These are phyloP conservation scores for Sarocladium brachiariae DNA, from an alignment of 2,329 filamentous ascomycete species.

Conservation along the genomic window DNA sequence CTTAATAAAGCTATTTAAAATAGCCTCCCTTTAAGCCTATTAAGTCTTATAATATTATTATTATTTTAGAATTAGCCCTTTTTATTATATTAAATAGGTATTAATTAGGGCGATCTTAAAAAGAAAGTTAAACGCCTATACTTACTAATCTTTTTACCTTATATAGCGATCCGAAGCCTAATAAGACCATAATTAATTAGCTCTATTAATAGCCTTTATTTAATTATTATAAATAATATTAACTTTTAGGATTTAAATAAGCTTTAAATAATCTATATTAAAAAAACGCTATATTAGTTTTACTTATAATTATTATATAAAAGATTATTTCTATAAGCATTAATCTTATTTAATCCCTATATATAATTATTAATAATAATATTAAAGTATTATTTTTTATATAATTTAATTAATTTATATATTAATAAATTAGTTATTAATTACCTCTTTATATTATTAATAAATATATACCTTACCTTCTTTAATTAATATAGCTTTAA, in stretches of 20 bases:
- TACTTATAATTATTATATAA: not conserved
- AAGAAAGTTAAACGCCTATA: not conserved
- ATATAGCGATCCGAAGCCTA: not conserved
- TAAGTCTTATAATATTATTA: not conserved
- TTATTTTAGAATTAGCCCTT: not conserved
- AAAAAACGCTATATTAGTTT: not conserved
- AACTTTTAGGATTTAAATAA: not conserved
- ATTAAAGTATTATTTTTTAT: not conserved
- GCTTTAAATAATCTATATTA: not conserved
- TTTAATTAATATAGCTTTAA: not conserved
- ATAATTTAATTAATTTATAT: not conserved
- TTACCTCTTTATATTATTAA: not conserved
- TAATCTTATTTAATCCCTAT: not conserved
- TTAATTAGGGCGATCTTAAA: not conserved
- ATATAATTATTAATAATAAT: not conserved
- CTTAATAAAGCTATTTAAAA: not conserved
- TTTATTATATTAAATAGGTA: not conserved
- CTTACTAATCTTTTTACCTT: not conserved
- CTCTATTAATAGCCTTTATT: not conserved
- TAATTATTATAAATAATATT: not conserved
- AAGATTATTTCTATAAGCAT: not conserved
- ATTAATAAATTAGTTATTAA: not conserved
- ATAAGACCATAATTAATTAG: not conserved
- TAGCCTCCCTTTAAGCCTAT: not conserved
- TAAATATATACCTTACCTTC: not conserved